Evolutionary conservation across 1,139 yeast genomes (phyloP).

Genomic region (Yamadazyma oceani): DNA sequence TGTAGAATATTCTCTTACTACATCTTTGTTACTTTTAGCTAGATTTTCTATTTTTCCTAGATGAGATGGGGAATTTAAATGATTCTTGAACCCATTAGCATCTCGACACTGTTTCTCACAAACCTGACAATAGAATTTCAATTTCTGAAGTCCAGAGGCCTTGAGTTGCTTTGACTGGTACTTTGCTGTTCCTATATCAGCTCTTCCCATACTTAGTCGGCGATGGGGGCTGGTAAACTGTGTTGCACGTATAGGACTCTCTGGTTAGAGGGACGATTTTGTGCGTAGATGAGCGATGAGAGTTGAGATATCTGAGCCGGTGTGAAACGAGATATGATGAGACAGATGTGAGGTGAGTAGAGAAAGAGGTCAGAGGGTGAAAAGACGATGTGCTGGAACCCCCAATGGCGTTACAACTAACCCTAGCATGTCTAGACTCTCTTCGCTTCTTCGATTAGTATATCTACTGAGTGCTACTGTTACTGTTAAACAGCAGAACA

Average conservation of each 20-base stretch:
- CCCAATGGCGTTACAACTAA: too few species aligned
- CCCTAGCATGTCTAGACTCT: too few species aligned
- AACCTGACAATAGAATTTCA: slow-evolving; percentile 86
- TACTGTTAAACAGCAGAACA: too few species aligned
- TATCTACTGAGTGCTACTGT: too few species aligned
- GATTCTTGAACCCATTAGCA: slow-evolving; percentile 92
- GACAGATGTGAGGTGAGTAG: too few species aligned
- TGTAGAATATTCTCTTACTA: slow-evolving; percentile 59
- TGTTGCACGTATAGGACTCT: too few species aligned
- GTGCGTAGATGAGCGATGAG: slow-evolving; percentile 1
- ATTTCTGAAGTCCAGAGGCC: slow-evolving; percentile 80
- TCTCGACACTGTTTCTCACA: slow-evolving; percentile 94
- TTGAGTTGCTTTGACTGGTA: slow-evolving; percentile 76
- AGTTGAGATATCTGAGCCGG: background rate
- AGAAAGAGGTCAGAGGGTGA: too few species aligned
- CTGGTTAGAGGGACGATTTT: too few species aligned
- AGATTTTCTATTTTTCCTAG: slow-evolving; percentile 46
- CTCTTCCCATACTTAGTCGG: slow-evolving; percentile 28
- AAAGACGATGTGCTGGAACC: too few species aligned
- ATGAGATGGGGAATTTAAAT: slow-evolving; percentile 76
- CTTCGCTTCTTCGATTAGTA: too few species aligned
- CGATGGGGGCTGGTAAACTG: slow-evolving; percentile 3
- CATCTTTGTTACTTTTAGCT: slow-evolving; percentile 31
- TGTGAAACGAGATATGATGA: too few species aligned
- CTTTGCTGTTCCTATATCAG: slow-evolving; percentile 83